phyloP scores from a whole-genome alignment of 352 stramenopile genomes.

The Globisporangium paddicum region DNA sequence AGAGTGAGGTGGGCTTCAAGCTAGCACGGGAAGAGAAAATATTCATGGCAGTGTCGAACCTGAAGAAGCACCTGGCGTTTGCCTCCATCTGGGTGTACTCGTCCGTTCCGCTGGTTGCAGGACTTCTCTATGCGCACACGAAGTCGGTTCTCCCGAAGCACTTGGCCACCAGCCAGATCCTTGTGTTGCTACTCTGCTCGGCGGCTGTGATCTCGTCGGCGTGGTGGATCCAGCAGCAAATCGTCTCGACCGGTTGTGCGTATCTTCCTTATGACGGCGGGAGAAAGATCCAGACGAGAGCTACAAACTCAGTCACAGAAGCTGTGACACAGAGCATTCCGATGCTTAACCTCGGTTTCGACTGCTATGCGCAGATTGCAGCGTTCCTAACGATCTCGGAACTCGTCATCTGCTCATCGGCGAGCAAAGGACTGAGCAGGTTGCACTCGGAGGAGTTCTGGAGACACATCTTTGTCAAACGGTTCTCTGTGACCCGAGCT shows the following conservation, averaged over 20 bases:
- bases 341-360: constrained; percentile 15
- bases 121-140: constrained; percentile 23
- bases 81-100: constrained; percentile 19
- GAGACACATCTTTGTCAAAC: constrained; percentile 20
- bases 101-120: constrained; percentile 5
- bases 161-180: constrained; percentile 22
- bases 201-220: constrained; percentile 30
- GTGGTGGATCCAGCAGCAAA: constrained; percentile 47
- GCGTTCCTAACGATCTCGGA: constrained; percentile 32
- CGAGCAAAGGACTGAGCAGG: constrained; percentile 15
- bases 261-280: neutral
- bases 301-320: neutral
- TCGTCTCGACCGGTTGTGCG: constrained; percentile 14
- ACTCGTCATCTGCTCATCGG: constrained; percentile 20
- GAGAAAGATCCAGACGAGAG: neutral
- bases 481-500: constrained; percentile 2
- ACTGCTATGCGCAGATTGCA: constrained; percentile 32
- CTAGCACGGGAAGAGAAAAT: constrained; percentile 7
- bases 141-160: constrained; percentile 24
- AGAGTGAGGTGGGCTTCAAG: neutral
- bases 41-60: neutral
- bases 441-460: constrained; percentile 28
- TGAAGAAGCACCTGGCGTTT: constrained; percentile 10
- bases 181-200: constrained; percentile 28
- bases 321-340: neutral